Conservation (phyloP, 2,329 filamentous ascomycete genomes). For the Sporothrix dimorphospora region DNA sequence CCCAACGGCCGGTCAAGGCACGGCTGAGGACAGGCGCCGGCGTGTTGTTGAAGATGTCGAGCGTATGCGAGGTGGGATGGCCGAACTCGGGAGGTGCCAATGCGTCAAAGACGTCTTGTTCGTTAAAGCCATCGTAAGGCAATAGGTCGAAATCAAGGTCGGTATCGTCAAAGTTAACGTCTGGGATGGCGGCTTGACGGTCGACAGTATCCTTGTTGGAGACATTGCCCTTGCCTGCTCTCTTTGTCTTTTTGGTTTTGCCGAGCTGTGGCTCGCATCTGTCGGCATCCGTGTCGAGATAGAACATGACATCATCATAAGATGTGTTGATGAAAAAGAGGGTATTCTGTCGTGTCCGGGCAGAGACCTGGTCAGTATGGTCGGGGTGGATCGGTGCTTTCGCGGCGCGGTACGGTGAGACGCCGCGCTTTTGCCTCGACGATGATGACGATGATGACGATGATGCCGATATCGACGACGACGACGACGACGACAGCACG, state of each 20-base stretch:
- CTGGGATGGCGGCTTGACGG: background rate
- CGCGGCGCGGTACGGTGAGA: background rate
- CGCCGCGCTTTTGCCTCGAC: background rate
- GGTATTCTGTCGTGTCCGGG: background rate
- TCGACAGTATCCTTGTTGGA: too few relatives aligned
- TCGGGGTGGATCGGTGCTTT: background rate
- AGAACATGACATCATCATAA: conserved; percentile 16
- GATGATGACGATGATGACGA: background rate
- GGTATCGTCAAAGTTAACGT: background rate
- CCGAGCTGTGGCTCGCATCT: background rate
- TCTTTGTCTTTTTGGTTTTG: background rate
- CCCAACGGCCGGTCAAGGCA: background rate
- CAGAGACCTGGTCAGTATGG: background rate
- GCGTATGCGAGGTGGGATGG: background rate
- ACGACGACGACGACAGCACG: background rate
- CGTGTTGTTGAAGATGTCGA: background rate
- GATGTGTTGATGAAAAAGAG: conserved; percentile 22
- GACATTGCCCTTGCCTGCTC: too few relatives aligned
- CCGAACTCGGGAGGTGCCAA: background rate
- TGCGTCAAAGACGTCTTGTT: background rate
- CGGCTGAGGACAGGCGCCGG: background rate
- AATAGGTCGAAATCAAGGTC: background rate
- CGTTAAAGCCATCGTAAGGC: background rate
- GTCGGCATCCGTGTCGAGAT: background rate
- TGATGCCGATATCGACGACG: background rate